These are phyloP conservation scores for Ceratobasidium sp. DNA, from an alignment of 1,284 basidiomycete species.

Conservation along the genomic window DNA sequence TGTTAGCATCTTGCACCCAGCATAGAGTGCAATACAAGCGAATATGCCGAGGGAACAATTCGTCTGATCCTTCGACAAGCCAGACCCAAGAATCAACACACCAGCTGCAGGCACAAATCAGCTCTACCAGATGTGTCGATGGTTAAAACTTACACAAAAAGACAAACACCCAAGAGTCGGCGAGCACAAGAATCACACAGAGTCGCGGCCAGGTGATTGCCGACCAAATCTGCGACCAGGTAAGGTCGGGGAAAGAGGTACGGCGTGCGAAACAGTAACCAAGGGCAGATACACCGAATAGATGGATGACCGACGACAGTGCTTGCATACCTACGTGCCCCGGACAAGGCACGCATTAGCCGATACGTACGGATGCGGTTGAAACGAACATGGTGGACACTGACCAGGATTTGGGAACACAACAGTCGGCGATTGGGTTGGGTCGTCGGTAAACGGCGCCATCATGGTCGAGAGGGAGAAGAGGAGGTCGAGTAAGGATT, in stretches of 20 bases:
- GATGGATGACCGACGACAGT: slow-evolving; percentile 46
- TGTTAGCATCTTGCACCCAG: slow-evolving; percentile 56
- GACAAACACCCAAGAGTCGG: slow-evolving; percentile 47
- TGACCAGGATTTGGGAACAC: slow-evolving; percentile 41
- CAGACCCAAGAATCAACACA: slow-evolving; percentile 59
- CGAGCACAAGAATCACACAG: slow-evolving; percentile 47
- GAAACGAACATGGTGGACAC: neutral
- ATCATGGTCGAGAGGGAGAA: slow-evolving; percentile 1
- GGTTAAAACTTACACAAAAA: slow-evolving; percentile 43
- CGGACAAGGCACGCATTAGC: slow-evolving; percentile 15
- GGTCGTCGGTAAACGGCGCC: slow-evolving; percentile 38
- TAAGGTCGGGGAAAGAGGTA: slow-evolving; percentile 38
- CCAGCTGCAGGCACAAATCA: slow-evolving; percentile 50
- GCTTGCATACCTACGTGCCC: slow-evolving; percentile 40
- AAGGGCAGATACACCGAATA: slow-evolving; percentile 45
- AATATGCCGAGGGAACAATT: slow-evolving; percentile 59
- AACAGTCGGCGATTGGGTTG: slow-evolving; percentile 26
- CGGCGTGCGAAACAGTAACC: slow-evolving; percentile 46
- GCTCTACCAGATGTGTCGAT: neutral
- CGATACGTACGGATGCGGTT: neutral
- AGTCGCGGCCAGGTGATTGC: slow-evolving; percentile 46
- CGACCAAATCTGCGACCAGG: slow-evolving; percentile 30
- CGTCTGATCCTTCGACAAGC: slow-evolving; percentile 55
- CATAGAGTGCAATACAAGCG: slow-evolving; percentile 60
- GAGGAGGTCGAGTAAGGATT: slow-evolving; percentile 29